Base-by-base conservation (phyloP, 768 basidiomycete genomes). In the Macrolepiota albuminosa region DNA sequence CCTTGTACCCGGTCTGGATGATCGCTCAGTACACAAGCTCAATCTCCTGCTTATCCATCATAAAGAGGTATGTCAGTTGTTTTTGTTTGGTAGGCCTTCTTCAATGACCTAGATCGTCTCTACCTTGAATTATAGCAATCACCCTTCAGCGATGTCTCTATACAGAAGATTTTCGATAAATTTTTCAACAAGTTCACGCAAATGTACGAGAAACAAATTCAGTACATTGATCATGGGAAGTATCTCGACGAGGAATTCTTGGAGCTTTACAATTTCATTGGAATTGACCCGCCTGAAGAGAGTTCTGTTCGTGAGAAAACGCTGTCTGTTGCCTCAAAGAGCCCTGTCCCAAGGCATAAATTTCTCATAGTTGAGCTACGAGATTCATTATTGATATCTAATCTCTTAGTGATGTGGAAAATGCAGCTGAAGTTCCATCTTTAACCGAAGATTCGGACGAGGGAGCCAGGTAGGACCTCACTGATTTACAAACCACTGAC, bases 141-240 rank as follows among this genome's bases (percentile, higher is more conserved):
- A 39, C 85, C 85, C 0, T 76, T 88, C 50, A 76, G 82, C 21
- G 85, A 86, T 61, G 64, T 76, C 0, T 72, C 80, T 4, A 75
- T 83, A 1, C 75, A 79, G 49, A 87, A 86, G 66, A 72, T 82
- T 1, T 75, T 89, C 56, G 75, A 75, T 24, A 76, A 80, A n/a
- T 85, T 89, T 71, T 77, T 80, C 53, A 73, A 70, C 21, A 66
- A 71, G 6, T 72, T 89, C 62, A 59, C 60, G 29, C 81, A 78
- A 51, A 68, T 73, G 47, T 85, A 81, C 58, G 69, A 67, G 14
- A 69, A 73, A 26, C 77, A 78, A 34, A 59, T 86, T 33, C 71
- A 74, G 40, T 65, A 69, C n/a, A 69, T 79, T 26, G 72, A 81
- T 53, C 70, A 70, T 26, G 60, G 59, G 7, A 60, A 70, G 57